Conservation (phyloP, 2,329 filamentous ascomycete genomes). For the Penicillium sp. region DNA sequence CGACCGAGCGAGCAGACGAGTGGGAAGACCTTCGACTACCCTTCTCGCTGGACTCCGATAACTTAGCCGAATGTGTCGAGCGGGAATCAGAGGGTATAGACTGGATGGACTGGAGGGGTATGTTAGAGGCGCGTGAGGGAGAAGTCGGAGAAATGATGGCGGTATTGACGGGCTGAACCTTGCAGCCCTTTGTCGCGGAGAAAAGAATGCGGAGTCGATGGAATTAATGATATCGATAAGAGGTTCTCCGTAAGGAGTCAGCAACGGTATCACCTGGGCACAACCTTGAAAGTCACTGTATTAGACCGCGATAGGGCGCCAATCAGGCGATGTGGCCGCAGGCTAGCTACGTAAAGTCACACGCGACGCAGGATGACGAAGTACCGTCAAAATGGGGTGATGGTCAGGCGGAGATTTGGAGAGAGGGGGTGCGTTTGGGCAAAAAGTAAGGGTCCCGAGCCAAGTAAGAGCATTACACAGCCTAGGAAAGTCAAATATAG, state of each 20-base stretch:
- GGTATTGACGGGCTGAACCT: conserved; percentile 70
- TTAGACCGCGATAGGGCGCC: conserved; percentile 8
- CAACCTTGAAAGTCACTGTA: not conserved
- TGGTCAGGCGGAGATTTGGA: conserved; percentile 4
- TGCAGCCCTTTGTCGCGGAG: conserved; percentile 58
- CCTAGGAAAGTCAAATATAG: not conserved
- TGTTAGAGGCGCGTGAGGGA: conserved; percentile 68
- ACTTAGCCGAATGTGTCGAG: conserved; percentile 28
- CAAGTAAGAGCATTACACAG: conserved; percentile 1
- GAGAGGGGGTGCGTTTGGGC: conserved; percentile 2
- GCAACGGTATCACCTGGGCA: not conserved
- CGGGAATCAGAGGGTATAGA: conserved; percentile 54
- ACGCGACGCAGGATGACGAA: conserved; percentile 19
- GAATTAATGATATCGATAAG: conserved; percentile 7
- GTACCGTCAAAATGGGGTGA: not conserved
- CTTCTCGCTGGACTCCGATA: conserved; percentile 46
- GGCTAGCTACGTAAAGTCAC: conserved; percentile 12
- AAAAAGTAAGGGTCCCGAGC: not conserved
- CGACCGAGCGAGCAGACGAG: conserved; percentile 51
- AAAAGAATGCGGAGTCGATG: conserved; percentile 5
- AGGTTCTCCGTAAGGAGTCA: conserved; percentile 9
- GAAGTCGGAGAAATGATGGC: conserved; percentile 79
- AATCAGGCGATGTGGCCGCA: conserved; percentile 10
- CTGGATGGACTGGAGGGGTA: conserved; percentile 81
- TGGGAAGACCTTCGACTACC: conserved; percentile 53